phyloP scores from a whole-genome alignment of 2,329 filamentous ascomycete genomes.

The Zasmidium citrigriseum region DNA sequence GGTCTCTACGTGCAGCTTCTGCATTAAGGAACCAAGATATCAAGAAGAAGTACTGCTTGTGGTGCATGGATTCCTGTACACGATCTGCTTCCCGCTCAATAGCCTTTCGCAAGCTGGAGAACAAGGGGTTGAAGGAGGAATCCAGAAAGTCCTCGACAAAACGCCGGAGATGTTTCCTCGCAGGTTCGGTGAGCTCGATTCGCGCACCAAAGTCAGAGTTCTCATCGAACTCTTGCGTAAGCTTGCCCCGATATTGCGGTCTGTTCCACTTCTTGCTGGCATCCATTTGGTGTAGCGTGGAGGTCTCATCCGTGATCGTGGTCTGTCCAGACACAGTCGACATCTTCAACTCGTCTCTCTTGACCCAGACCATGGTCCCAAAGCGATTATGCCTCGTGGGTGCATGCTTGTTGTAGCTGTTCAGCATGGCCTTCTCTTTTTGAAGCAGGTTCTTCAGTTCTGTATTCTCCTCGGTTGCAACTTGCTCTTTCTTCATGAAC shows the following conservation, averaged over 20 bases:
- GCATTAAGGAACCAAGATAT: conserved; percentile 86
- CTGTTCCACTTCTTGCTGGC: conserved; percentile 87
- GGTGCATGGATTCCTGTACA: conserved; percentile 70
- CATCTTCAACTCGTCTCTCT: conserved; percentile 80
- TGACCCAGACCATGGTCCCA: conserved; percentile 96
- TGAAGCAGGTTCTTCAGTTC: conserved; percentile 75
- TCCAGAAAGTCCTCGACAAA: conserved; percentile 96
- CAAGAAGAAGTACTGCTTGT: conserved; percentile 87
- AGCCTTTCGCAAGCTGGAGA: conserved; percentile 80
- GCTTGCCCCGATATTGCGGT: conserved; percentile 58
- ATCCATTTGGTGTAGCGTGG: conserved; percentile 85
- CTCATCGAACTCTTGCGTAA: conserved; percentile 52
- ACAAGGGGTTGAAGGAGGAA: conserved; percentile 87
- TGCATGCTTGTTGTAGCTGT: conserved; percentile 72
- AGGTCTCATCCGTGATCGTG: conserved; percentile 71
- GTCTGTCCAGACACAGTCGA: conserved; percentile 88
- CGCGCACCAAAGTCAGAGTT: conserved; percentile 73
- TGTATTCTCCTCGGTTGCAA: conserved; percentile 67
- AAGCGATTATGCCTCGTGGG: conserved; percentile 91
- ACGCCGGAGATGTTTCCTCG: conserved; percentile 72
- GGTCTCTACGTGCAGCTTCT: conserved; percentile 68
- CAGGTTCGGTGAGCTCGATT: conserved; percentile 67
- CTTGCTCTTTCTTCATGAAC: conserved; percentile 77
- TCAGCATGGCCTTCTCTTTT: conserved; percentile 82
- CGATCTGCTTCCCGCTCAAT: conserved; percentile 88